These are phyloP conservation scores for Cladosporium oxysporum DNA, from an alignment of 2,329 filamentous ascomycete species.

Conservation along the genomic window DNA sequence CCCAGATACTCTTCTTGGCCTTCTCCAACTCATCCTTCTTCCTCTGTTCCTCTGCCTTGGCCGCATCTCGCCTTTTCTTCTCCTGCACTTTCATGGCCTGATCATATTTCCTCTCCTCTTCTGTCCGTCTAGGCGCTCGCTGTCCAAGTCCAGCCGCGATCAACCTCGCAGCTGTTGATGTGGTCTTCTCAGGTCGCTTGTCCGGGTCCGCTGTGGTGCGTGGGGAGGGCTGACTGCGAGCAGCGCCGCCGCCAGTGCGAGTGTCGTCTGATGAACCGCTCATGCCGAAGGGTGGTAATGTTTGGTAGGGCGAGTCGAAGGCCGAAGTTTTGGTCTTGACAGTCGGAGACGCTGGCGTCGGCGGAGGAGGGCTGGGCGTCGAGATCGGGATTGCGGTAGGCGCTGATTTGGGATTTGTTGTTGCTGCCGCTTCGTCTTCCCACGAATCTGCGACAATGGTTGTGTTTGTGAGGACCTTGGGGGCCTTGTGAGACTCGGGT, in stretches of 20 bases:
- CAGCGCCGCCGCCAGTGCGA: slow-evolving; percentile 6
- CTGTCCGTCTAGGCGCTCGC: slow-evolving; percentile 75
- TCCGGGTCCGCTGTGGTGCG: slow-evolving; percentile 24
- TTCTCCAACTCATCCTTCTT: slow-evolving; percentile 67
- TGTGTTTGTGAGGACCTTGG: slow-evolving; percentile 15
- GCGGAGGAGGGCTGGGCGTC: slow-evolving; percentile 59
- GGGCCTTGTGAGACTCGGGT: slow-evolving; percentile 21
- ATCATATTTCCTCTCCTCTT: slow-evolving; percentile 88
- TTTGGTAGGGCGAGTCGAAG: slow-evolving; percentile 27
- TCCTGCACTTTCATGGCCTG: slow-evolving; percentile 80
- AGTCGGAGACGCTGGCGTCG: slow-evolving; percentile 65
- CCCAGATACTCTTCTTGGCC: slow-evolving; percentile 86
- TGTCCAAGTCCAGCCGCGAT: slow-evolving; percentile 88
- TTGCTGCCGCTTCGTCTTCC: slow-evolving; percentile 65
- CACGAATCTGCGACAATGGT: slow-evolving; percentile 62
- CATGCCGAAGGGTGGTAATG: slow-evolving; percentile 29
- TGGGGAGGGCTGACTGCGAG: neutral
- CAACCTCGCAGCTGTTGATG: slow-evolving; percentile 83
- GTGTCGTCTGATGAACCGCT: slow-evolving; percentile 25
- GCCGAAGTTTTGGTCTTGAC: slow-evolving; percentile 24
- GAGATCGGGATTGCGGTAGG: slow-evolving; percentile 32
- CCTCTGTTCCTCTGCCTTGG: slow-evolving; percentile 65
- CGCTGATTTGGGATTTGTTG: slow-evolving; percentile 34
- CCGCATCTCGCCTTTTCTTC: slow-evolving; percentile 71
- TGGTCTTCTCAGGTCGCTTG: slow-evolving; percentile 79